These are phyloP conservation scores for Heteromeles arbutifolia DNA, from an alignment of 306 rosid species.

Conservation along the genomic window DNA sequence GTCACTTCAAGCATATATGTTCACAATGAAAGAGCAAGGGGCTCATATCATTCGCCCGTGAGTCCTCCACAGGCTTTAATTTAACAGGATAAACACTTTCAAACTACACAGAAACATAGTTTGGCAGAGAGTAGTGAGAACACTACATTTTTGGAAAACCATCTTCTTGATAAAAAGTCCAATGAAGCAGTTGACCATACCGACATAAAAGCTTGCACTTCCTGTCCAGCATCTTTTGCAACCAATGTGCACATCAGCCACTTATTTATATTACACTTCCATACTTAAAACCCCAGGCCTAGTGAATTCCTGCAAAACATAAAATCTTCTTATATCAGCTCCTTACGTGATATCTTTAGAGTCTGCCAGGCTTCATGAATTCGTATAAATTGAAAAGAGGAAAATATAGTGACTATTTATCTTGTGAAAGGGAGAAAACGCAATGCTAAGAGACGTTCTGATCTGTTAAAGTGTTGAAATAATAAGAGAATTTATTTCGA, in stretches of 20 bases:
- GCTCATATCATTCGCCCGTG: background rate
- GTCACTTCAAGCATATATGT: constrained; percentile 1
- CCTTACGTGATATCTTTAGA: background rate
- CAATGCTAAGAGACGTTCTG: background rate
- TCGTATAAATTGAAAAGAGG: background rate
- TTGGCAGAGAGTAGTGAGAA: background rate
- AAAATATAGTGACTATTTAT: too few species aligned
- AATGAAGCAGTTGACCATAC: constrained; percentile 5
- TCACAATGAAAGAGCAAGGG: background rate
- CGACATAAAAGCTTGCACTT: background rate
- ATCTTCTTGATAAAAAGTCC: background rate
- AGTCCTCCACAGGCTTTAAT: constrained; percentile 3
- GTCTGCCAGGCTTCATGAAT: background rate
- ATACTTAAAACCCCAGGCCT: background rate
- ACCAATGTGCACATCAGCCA: background rate
- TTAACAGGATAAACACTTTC: background rate
- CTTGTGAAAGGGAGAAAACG: background rate
- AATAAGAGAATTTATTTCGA: background rate
- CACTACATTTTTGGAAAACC: background rate
- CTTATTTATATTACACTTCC: constrained; percentile 7
- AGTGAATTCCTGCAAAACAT: constrained; percentile 7
- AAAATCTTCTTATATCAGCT: background rate
- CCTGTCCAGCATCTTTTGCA: background rate
- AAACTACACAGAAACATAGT: constrained; percentile 11
- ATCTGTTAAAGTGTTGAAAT: background rate